Percentiles rank a stretch among this genome's conserved stretches.
These are phyloP conservation scores for Coelastrella sp. DNA, from an alignment of 139 green algal species.

Conservation along the genomic window DNA sequence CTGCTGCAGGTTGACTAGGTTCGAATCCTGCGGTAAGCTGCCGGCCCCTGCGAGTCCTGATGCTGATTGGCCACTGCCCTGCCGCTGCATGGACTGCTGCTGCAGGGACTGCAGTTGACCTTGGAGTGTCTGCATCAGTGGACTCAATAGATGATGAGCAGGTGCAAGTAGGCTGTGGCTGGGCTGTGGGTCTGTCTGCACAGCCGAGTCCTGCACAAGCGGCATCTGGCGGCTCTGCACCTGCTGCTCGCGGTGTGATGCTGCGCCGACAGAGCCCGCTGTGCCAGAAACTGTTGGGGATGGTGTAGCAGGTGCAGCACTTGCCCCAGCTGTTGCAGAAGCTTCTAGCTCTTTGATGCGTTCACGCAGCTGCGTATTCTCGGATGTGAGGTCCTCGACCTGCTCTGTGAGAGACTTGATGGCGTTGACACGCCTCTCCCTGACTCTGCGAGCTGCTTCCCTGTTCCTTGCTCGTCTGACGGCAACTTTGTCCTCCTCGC, in stretches of 20 bases:
- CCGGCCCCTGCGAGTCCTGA: neutral
- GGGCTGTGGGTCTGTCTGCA: constrained; percentile 11
- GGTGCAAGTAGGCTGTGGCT: neutral
- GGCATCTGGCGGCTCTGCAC: neutral
- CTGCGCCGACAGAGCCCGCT: too few relatives aligned
- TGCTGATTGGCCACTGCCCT: neutral
- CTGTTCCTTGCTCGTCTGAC: constrained; percentile 16
- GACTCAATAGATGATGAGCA: neutral
- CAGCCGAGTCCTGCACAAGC: neutral
- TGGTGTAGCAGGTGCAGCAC: neutral
- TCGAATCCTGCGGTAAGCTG: neutral
- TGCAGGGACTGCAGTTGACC: neutral
- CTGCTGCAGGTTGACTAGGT: neutral
- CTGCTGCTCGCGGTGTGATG: neutral
- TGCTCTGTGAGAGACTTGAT: constrained; percentile 18
- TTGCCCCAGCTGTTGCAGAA: constrained; percentile 11
- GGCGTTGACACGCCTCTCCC: constrained; percentile 8
- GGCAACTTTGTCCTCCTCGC: constrained; percentile 53
- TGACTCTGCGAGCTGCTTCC: constrained; percentile 20
- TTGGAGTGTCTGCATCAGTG: neutral
- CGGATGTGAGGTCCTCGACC: neutral
- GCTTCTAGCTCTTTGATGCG: neutral
- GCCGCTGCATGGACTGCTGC: neutral
- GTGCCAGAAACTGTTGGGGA: neutral
- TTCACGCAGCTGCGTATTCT: constrained; percentile 14